Evolutionary conservation across 2,329 filamentous ascomycete genomes (phyloP), one percentile per base, ranked within the genome.

Genomic region (Cytospora chrysosperma): DNA sequence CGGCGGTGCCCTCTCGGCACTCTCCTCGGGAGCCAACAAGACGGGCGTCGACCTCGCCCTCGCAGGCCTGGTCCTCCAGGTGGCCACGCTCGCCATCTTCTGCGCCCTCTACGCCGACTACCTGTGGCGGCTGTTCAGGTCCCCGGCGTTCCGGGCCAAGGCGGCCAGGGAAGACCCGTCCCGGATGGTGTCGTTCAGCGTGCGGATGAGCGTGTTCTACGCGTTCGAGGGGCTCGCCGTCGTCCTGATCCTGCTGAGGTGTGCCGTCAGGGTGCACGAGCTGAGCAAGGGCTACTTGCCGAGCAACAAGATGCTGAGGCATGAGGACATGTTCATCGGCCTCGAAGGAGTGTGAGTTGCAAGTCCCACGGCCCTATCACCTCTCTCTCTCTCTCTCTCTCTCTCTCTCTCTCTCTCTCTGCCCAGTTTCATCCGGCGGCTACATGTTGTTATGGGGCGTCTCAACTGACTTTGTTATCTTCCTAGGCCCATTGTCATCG

Each of bases 211-310:
- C 53, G 74, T 77, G 12, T 89, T 88, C 70, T 75, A 86, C 15
- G 68, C 72, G 2, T 84, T 81, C 52, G 74, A 88, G 13, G 72
- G 75, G 1, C 69, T 84, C 1, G 82, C 86, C 0, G 85, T 87
- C 3, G 57, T 87, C 3, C 76, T 83, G 51, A 86, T 90, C 67
- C 81, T 89, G 47, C 81, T 82, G 4, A 78, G 88, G 19, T 88
- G 83, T 67, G 78, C 83, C 12, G 90, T 86, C 72, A 81, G 88
- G 60, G 85, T 88, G 50, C 85, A 85, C 12, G 88, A 91, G 74
- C 73, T 90, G 65, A 84, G 82, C 65, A 76, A 86, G 47, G 88
- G 88, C 1, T 90, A 87, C 77, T 86, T 85, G 0, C 71, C 77
- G 7, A 72, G 88, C 61, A 83, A 88, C 49, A 50, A 68, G 19